These are phyloP conservation scores for Podospora pseudopauciseta DNA, from an alignment of 495 filamentous ascomycete genomes.

Conservation along the genomic window DNA sequence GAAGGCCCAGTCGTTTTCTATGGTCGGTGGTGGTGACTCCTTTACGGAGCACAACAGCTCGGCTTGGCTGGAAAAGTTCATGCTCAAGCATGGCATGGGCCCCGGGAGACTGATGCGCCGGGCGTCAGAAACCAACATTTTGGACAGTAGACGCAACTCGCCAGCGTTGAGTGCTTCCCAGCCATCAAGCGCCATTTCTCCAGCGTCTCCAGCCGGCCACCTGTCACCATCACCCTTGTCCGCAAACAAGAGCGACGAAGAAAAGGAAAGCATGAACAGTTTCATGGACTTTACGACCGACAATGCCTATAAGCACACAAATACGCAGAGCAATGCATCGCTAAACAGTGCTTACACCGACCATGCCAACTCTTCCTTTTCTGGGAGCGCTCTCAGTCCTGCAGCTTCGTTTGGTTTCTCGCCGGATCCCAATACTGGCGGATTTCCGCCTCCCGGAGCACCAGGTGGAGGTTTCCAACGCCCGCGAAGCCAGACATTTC, in stretches of 20 bases:
- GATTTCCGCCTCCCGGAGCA: slow-evolving; percentile 50
- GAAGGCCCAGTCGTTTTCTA: slow-evolving; percentile 80
- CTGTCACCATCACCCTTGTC: slow-evolving; percentile 64
- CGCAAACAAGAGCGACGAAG: slow-evolving; percentile 65
- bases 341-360: slow-evolving; percentile 56
- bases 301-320: slow-evolving; percentile 51
- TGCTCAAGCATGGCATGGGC: slow-evolving; percentile 80
- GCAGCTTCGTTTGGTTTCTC: slow-evolving; percentile 79
- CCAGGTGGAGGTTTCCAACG: slow-evolving; percentile 59
- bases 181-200: slow-evolving; percentile 69
- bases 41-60: slow-evolving; percentile 71
- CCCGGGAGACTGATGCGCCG: slow-evolving; percentile 61
- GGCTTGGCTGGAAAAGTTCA: slow-evolving; percentile 94
- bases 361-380: slow-evolving; percentile 63
- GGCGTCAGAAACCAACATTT: slow-evolving; percentile 63
- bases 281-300: slow-evolving; percentile 51
- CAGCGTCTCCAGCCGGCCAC: slow-evolving; percentile 63
- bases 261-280: slow-evolving; percentile 42
- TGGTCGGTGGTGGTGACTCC: slow-evolving; percentile 65
- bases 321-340: slow-evolving; percentile 54
- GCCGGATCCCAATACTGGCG: slow-evolving; percentile 65
- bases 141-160: slow-evolving; percentile 55
- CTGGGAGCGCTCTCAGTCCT: slow-evolving; percentile 74
- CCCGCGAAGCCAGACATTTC: slow-evolving; percentile 90
- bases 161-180: slow-evolving; percentile 56